Evolutionary conservation across 352 stramenopile species (phyloP).

Genomic region (Pythium brachiatum): DNA sequence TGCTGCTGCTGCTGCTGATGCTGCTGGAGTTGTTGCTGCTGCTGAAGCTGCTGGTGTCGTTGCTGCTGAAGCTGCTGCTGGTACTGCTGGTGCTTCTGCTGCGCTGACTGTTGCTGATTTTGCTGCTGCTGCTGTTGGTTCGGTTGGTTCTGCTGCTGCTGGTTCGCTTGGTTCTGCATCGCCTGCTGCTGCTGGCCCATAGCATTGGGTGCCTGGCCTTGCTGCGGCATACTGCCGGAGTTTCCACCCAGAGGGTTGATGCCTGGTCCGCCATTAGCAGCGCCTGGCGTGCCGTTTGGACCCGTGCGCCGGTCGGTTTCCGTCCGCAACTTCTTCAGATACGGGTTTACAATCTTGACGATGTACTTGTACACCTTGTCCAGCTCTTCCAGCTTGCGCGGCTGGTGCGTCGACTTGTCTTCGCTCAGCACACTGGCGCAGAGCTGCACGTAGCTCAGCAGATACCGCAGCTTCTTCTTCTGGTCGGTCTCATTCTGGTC

Average conservation of each 20-base stretch:
- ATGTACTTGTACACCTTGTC: constrained; percentile 91
- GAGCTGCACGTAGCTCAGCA: constrained; percentile 81
- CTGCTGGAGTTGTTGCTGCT: constrained; percentile 24
- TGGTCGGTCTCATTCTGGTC: constrained; percentile 83
- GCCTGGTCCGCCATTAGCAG: constrained; percentile 4
- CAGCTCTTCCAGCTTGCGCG: constrained; percentile 78
- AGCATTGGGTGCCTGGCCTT: neutral
- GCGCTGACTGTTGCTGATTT: constrained; percentile 46
- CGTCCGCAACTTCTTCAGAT: constrained; percentile 81
- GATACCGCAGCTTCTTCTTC: constrained; percentile 83
- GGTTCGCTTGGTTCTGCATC: constrained; percentile 23
- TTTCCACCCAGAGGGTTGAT: constrained; percentile 13
- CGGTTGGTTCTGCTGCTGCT: constrained; percentile 34
- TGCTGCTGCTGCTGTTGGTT: constrained; percentile 54
- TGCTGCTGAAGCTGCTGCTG: constrained; percentile 27
- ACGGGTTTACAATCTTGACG: constrained; percentile 85
- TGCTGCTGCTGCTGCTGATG: constrained; percentile 18
- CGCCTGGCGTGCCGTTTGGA: constrained; percentile 8
- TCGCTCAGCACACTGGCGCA: constrained; percentile 77
- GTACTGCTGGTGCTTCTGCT: constrained; percentile 54
- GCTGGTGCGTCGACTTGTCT: constrained; percentile 63
- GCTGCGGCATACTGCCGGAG: constrained; percentile 8
- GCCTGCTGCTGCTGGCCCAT: constrained; percentile 15
- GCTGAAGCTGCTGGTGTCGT: constrained; percentile 19
- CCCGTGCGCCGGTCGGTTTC: constrained; percentile 67